These are phyloP conservation scores for Cornus controversa DNA, from an alignment of 148 eudicot species.

Conservation along the genomic window DNA sequence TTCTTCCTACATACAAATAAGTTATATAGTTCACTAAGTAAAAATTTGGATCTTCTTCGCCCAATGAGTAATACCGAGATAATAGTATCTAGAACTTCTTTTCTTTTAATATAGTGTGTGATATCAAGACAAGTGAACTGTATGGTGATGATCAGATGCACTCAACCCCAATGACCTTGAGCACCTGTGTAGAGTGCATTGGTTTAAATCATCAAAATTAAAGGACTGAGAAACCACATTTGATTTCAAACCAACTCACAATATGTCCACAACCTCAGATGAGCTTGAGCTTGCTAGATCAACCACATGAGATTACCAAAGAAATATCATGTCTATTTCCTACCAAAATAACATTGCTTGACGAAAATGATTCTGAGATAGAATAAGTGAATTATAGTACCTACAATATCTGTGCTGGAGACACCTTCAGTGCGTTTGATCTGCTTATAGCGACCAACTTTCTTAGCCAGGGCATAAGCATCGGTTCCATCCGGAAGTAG, in stretches of 20 bases:
- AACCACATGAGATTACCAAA: constrained; percentile 4
- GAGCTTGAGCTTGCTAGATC: not conserved
- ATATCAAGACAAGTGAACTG: not conserved
- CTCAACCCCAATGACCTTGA: not conserved
- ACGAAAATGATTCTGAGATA: not conserved
- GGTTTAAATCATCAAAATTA: not conserved
- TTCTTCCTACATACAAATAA: constrained; percentile 60
- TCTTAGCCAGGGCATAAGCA: constrained; percentile 91
- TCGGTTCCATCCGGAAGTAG: constrained; percentile 96
- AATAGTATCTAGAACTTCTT: not conserved
- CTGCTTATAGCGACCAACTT: constrained; percentile 93
- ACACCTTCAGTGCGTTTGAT: constrained; percentile 98
- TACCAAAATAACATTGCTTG: not conserved
- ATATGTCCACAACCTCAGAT: not conserved
- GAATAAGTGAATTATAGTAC: constrained; percentile 42
- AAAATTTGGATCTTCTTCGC: not conserved
- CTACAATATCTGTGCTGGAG: constrained; percentile 98
- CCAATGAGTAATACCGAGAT: not conserved
- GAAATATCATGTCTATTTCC: not conserved
- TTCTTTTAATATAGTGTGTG: not conserved
- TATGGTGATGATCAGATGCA: not conserved
- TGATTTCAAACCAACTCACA: not conserved
- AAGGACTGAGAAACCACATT: not conserved
- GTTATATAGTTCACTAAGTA: not conserved
- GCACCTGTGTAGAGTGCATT: not conserved